Conservation (phyloP, 345 rosid species). For the Eucalyptus camaldulensis region DNA sequence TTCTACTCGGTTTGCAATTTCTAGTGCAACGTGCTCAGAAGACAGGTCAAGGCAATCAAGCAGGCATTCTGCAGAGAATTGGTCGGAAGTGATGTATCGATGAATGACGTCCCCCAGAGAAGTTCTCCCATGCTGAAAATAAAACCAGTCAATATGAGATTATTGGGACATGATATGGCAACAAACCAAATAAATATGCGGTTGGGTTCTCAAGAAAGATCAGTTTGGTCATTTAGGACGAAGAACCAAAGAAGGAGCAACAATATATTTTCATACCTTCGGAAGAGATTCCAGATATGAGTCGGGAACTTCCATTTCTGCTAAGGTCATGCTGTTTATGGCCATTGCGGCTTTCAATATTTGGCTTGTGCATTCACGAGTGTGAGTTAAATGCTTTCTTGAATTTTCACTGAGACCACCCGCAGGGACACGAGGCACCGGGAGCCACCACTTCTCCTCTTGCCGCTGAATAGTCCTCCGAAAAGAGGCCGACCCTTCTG, state of each 20-base stretch:
- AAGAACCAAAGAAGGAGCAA: background rate
- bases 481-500: slow-evolving; percentile 82
- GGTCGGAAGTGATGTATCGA: slow-evolving; percentile 70
- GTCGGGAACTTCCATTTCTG: slow-evolving; percentile 93
- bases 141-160: background rate
- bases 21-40: slow-evolving; percentile 77
- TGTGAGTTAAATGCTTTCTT: slow-evolving; percentile 67
- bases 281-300: slow-evolving; percentile 84
- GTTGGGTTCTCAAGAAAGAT: background rate
- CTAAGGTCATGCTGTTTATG: slow-evolving; percentile 51
- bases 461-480: slow-evolving; percentile 68
- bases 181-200: background rate
- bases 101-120: slow-evolving; percentile 81
- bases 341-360: slow-evolving; percentile 97
- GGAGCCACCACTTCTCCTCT: slow-evolving; percentile 99
- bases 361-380: slow-evolving; percentile 67
- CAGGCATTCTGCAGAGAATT: slow-evolving; percentile 72
- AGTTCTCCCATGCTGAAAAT: slow-evolving; percentile 74
- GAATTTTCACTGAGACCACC: slow-evolving; percentile 71
- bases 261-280: slow-evolving; percentile 31
- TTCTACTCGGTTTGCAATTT: slow-evolving; percentile 87
- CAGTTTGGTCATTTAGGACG: background rate
- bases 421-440: slow-evolving; percentile 85
- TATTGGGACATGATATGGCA: background rate
- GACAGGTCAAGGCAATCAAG: slow-evolving; percentile 87